Evolutionary conservation across 495 filamentous ascomycete genomes (phyloP), one percentile per base, ranked within the genome.

Genomic region (Rhypophila decipiens): DNA sequence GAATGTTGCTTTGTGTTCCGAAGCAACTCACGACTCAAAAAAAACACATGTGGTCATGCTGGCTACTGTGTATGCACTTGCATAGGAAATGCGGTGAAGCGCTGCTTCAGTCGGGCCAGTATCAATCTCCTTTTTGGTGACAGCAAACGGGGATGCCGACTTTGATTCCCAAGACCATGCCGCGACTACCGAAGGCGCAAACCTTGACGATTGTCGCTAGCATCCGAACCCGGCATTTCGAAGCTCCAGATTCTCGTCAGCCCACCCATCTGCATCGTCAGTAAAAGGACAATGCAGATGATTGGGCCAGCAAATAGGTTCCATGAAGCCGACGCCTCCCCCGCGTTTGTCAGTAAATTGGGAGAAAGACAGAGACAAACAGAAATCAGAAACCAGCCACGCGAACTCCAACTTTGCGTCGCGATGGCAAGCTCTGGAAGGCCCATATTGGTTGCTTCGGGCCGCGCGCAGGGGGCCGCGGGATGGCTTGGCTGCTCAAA

Each of bases 401-500:
- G 44, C 39, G 31, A 46, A 23, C 15, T 15, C 33, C 18, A 23
- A 37, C 18, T 46, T 37, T n/a, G n/a, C 15, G 27, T 34, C 8
- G 22, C 20, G 10, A 21, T 23, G 44, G 35, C 44, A 29, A 23
- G 11, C 21, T 13, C 8, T 17, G 5, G 24, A 39, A 10, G 22
- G 5, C 33, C n/a, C n/a, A 47, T 31, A 47, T 47, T 47, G 44
- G 44, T 22, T 21, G 34, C n/a, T 13, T 19, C 22, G 15, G 24
- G n/a, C 35, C 34, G 20, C 12, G 27, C 36, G 34, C 44, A 47
- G 19, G 4, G 21, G 9, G 20, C 35, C 44, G 23, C 11, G 41
- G 41, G 12, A 43, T 42, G 39, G 39, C 39, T 42, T 42, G 39
- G n/a, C n/a, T n/a, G n/a, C n/a, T n/a, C n/a, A 42, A 11, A 5